These are phyloP conservation scores for Cicer pinnatifidum DNA, from an alignment of 306 rosid species.

Conservation along the genomic window DNA sequence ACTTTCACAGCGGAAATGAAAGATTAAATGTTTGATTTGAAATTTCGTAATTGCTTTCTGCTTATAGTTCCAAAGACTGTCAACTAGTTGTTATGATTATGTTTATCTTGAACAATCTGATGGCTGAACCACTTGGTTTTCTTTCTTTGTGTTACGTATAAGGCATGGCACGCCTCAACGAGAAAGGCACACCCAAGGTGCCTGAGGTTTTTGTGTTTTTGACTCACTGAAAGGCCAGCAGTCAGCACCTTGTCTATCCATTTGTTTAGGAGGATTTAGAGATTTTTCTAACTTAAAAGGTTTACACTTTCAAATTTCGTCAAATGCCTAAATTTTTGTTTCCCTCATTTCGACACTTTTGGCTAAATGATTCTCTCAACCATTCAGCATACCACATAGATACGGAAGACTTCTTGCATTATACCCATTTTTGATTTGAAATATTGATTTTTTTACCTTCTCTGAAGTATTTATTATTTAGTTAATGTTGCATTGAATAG, in stretches of 20 bases:
- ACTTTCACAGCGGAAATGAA: neutral
- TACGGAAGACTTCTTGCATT: neutral
- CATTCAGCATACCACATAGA: neutral
- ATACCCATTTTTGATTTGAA: slow-evolving; percentile 24
- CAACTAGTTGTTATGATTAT: neutral
- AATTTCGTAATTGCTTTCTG: slow-evolving; percentile 2
- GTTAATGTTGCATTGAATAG: neutral
- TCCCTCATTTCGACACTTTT: neutral
- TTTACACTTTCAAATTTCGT: slow-evolving; percentile 3
- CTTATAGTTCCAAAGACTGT: neutral
- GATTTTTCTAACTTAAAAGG: neutral
- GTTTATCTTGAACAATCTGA: neutral
- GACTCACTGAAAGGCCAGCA: slow-evolving; percentile 2
- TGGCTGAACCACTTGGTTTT: neutral
- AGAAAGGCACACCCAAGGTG: slow-evolving; percentile 5
- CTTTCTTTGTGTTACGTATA: slow-evolving; percentile 4
- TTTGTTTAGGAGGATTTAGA: slow-evolving; percentile 11
- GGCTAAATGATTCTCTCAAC: neutral
- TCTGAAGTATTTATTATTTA: neutral
- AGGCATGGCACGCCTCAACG: neutral
- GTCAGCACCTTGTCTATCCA: neutral
- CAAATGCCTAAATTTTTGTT: neutral
- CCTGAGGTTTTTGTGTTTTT: neutral
- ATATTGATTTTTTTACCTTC: neutral
- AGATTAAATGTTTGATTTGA: slow-evolving; percentile 3